A percentile compares a stretch with the other conserved stretches of the same genome.
phyloP scores from a whole-genome alignment of 176 grass and related monocot species.

The Oryza glumipatula region DNA sequence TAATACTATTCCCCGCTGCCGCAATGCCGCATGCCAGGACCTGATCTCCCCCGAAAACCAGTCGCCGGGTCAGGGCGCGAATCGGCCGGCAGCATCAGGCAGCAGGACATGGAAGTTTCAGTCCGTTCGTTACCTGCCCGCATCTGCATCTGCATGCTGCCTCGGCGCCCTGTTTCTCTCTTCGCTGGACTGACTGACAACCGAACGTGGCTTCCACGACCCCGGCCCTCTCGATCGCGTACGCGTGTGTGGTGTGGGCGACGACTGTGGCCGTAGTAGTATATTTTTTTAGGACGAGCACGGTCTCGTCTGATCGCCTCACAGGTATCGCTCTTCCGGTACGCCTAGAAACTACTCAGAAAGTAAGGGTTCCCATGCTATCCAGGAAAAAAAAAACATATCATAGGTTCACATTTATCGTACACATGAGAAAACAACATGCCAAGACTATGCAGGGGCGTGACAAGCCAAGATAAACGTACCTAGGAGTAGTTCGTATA shows the following conservation, averaged over 20 bases:
- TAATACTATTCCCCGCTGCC: neutral
- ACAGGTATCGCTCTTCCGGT: neutral
- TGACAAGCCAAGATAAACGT: neutral
- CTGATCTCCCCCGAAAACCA: conserved; percentile 28
- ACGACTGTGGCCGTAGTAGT: neutral
- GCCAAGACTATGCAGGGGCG: neutral
- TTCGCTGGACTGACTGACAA: neutral
- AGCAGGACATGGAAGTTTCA: conserved; percentile 50
- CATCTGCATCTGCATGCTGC: conserved; percentile 1
- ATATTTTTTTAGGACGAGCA: neutral
- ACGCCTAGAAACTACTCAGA: too few species aligned
- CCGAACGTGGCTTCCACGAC: conserved; percentile 13
- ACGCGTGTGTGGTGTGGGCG: neutral
- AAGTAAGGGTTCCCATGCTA: neutral
- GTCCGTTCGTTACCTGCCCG: conserved; percentile 22
- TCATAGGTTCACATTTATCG: too few species aligned
- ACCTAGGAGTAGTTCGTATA: neutral
- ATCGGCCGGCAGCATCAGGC: conserved; percentile 1
- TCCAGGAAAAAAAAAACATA: too few species aligned
- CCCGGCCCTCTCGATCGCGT: neutral
- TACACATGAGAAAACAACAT: too few species aligned
- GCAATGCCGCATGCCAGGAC: conserved; percentile 6
- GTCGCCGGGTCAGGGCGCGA: neutral
- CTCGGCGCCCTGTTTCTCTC: neutral
- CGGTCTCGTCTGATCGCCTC: neutral